Conservation (phyloP, 1,284 basidiomycete genomes). For the Tranzscheliella williamsii region DNA sequence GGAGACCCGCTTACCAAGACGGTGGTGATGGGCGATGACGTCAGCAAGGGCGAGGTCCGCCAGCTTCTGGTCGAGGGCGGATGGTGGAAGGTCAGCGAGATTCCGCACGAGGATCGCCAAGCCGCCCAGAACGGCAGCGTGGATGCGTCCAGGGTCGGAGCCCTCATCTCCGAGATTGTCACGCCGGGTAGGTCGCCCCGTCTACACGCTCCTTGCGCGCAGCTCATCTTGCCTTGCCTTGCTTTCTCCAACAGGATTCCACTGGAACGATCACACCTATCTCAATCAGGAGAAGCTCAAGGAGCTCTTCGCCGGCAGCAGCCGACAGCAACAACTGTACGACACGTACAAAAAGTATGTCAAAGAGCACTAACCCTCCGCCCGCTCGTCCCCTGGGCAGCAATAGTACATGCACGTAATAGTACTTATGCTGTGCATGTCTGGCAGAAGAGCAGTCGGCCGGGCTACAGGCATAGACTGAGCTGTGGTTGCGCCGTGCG, state of each 20-base stretch:
- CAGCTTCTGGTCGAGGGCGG: constrained; percentile 40
- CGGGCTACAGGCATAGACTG: no score
- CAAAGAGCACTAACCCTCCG: constrained; percentile 22
- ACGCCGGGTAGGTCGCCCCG: constrained; percentile 14
- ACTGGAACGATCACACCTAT: constrained; percentile 43
- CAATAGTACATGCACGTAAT: no score
- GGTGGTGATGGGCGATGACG: constrained; percentile 37
- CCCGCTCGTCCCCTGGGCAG: no score
- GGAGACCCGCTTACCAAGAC: constrained; percentile 26
- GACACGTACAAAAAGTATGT: constrained; percentile 25
- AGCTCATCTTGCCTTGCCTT: neutral
- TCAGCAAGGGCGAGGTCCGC: constrained; percentile 32
- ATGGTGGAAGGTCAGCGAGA: constrained; percentile 47
- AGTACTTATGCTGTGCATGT: no score
- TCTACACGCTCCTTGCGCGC: neutral
- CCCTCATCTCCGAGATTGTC: constrained; percentile 43
- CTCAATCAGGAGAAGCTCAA: constrained; percentile 23
- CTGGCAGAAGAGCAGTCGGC: no score
- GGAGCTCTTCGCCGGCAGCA: constrained; percentile 20
- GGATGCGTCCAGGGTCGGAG: constrained; percentile 7
- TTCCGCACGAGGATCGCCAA: constrained; percentile 17
- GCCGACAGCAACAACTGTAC: constrained; percentile 10
- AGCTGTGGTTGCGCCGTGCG: no score
- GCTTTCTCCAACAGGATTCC: constrained; percentile 9
- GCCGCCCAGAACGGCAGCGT: constrained; percentile 3